Evolutionary conservation across 441 rosid genomes (phyloP), one percentile per base, ranked within the genome.

Genomic region (Aquilaria agallochum): DNA sequence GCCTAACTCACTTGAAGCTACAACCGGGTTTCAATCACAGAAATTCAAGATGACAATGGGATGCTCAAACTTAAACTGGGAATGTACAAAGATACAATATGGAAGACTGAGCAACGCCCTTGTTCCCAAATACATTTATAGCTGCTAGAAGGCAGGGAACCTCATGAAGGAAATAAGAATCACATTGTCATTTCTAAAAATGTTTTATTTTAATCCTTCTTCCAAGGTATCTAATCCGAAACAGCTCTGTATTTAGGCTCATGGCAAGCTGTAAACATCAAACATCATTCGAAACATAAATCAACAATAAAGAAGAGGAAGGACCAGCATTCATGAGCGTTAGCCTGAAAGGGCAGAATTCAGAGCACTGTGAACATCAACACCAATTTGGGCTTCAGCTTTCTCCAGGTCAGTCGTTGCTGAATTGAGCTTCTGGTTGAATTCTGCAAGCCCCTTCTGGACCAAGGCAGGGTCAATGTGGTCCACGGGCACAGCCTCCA

Each of bases 381-480:
- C 71, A 9, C 97, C 98, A 58, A 92, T 86, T 83, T 92, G 99
- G 15, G 97, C 98, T 62, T 92, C 96, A 3, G 95, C 92, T 82
- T 83, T 92, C 80, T 86, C 96, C 71, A 82, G 68, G 63, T 88
- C 95, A 1, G 96, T 86, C n/a, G 91, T 46, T 1, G 99, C 98
- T 15, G 90, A 82, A 50, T 72, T 78, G 40, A 86, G 84, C 76
- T 88, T 85, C 84, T 83, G 96, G 40, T 79, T 78, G 84, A 83
- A 95, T 32, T 95, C 89, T 50, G 96, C 74, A 13, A 89, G 83
- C 56, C 95, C 97, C 80, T 88, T 86, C 75, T 88, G 96, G 49
- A 95, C 98, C 70, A 75, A 68, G 80, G 67, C 72, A 1, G 85
- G 77, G 63, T 89, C 97, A 14, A 95, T 83, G 30, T 14, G 81